Conservation (phyloP, 495 filamentous ascomycete genomes). For the Terfezia boudieri region DNA sequence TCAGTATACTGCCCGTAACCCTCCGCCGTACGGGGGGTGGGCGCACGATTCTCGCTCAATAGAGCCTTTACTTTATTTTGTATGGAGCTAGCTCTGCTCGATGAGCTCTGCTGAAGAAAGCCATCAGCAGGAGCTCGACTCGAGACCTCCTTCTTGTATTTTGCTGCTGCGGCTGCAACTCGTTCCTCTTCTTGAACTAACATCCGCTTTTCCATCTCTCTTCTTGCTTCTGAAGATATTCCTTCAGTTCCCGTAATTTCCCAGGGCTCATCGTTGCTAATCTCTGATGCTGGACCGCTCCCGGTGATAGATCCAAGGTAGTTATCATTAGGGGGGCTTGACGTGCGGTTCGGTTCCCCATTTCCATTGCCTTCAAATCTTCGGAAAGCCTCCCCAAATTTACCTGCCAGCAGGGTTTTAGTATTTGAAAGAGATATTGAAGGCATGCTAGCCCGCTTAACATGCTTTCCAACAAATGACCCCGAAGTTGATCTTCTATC, state of each 20-base stretch:
- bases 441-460: conserved; percentile 61
- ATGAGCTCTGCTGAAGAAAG: conserved; percentile 27
- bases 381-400: conserved; percentile 90
- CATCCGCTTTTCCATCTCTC: conserved; percentile 67
- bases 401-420: conserved; percentile 69
- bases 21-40: conserved; percentile 49
- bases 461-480: conserved; percentile 33
- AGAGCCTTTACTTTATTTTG: conserved; percentile 75
- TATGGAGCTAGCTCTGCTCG: conserved; percentile 52
- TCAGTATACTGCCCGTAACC: conserved; percentile 78
- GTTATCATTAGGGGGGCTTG: conserved; percentile 30
- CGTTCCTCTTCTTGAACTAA: conserved; percentile 75
- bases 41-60: conserved; percentile 48
- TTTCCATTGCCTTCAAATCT: conserved; percentile 47
- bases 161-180: conserved; percentile 80
- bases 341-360: conserved; percentile 17
- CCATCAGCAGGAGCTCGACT: conserved; percentile 31
- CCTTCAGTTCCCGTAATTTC: conserved; percentile 28
- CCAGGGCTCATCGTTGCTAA: conserved; percentile 32
- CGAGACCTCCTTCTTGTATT: conserved; percentile 60
- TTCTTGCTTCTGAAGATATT: conserved; percentile 70
- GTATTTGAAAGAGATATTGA: conserved; percentile 48
- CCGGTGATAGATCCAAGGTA: conserved; percentile 21
- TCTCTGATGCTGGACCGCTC: conserved; percentile 50
- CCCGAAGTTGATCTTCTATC: conserved; percentile 40